Conservation (phyloP, 1,284 basidiomycete species). For the Coriolopsis trogii region DNA sequence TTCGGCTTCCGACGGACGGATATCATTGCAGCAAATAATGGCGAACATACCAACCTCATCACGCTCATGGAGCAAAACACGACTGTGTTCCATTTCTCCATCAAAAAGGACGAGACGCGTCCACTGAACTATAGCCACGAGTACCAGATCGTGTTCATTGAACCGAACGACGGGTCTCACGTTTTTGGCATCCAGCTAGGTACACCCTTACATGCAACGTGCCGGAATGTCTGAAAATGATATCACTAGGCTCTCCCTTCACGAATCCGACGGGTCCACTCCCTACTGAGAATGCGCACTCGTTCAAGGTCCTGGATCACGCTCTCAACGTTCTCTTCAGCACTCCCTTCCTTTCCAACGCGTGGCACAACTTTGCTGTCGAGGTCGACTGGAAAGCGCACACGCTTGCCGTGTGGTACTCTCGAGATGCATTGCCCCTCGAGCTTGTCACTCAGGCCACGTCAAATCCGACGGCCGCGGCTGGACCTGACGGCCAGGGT, state of each 20-base stretch:
- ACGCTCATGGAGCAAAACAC: slow-evolving; percentile 45
- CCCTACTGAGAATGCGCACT: slow-evolving; percentile 43
- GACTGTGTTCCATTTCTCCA: slow-evolving; percentile 59
- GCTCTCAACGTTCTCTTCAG: slow-evolving; percentile 52
- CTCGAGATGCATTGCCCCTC: slow-evolving; percentile 41
- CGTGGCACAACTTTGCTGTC: slow-evolving; percentile 65
- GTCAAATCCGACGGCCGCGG: slow-evolving; percentile 43
- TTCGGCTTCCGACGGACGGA: slow-evolving; percentile 62
- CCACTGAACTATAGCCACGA: slow-evolving; percentile 59
- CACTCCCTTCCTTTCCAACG: slow-evolving; percentile 44
- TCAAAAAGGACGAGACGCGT: slow-evolving; percentile 45
- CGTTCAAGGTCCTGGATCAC: slow-evolving; percentile 57
- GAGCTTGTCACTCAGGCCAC: slow-evolving; percentile 42
- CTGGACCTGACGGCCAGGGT: slow-evolving; percentile 50
- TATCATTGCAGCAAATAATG: slow-evolving; percentile 48
- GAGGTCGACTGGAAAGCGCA: slow-evolving; percentile 56
- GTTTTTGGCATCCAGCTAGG: slow-evolving; percentile 61
- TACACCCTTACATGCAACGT: slow-evolving; percentile 25
- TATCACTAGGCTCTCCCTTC: slow-evolving; percentile 52
- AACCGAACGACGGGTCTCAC: slow-evolving; percentile 58
- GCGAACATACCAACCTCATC: slow-evolving; percentile 44
- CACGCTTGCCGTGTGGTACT: slow-evolving; percentile 56
- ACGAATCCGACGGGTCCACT: slow-evolving; percentile 49
- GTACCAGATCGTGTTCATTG: slow-evolving; percentile 66
- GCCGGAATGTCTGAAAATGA: not conserved